phyloP scores from a whole-genome alignment of 1,284 basidiomycete genomes.

The Rhizoctonia solani region DNA sequence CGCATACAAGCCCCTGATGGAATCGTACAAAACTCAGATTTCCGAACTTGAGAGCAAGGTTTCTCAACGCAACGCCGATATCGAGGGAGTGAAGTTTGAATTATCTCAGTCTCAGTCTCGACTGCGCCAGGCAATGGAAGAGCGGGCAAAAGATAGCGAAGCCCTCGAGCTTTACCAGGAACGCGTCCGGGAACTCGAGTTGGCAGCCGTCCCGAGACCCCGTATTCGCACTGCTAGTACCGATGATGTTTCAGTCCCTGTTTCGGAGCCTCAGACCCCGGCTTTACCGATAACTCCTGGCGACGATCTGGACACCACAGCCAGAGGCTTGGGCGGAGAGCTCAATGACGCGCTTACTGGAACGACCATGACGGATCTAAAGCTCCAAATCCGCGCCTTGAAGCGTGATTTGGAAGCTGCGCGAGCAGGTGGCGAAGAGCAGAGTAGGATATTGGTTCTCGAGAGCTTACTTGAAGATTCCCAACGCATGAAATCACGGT shows the following conservation, averaged over 20 bases:
- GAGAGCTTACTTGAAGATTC: constrained; percentile 92
- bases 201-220: constrained; percentile 44
- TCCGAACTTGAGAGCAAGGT: constrained; percentile 76
- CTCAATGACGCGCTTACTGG: constrained; percentile 83
- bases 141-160: constrained; percentile 79
- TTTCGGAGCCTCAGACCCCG: constrained; percentile 21
- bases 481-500: constrained; percentile 84
- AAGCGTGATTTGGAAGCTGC: constrained; percentile 79
- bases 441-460: constrained; percentile 75
- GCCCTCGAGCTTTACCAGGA: constrained; percentile 89
- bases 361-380: constrained; percentile 89
- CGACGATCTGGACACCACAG: constrained; percentile 52
- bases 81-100: constrained; percentile 72
- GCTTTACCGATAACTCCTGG: constrained; percentile 41
- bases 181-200: constrained; percentile 86
- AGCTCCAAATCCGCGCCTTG: constrained; percentile 82
- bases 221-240: constrained; percentile 28
- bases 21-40: constrained; percentile 90
- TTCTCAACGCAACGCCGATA: constrained; percentile 67
- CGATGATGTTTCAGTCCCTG: constrained; percentile 16
- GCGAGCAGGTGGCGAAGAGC: constrained; percentile 73
- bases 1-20: constrained; percentile 86
- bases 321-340: constrained; percentile 72
- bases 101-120: constrained; percentile 74
- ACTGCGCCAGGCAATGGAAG: constrained; percentile 68